Evolutionary conservation across 495 filamentous ascomycete species (phyloP), one percentile per base, ranked within the genome.

Genomic region (Penicillium nucicola): DNA sequence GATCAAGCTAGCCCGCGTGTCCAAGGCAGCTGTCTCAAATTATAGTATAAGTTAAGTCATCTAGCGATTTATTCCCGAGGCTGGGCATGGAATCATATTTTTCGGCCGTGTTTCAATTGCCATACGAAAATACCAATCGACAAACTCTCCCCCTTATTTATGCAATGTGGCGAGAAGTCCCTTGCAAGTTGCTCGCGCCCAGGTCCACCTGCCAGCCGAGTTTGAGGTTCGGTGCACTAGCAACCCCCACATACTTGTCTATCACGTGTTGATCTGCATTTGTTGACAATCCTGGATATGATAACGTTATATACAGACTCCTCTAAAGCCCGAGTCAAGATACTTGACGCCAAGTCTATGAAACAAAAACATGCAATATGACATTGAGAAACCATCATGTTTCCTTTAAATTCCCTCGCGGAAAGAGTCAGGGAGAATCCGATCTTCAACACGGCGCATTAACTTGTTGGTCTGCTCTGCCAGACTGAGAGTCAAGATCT

Each of bases 401-500:
- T 28, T 28, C 25, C 9, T 33, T 55, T 74, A 82, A 45, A 83
- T 60, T 43, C 68, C 71, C 18, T 69, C 74, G 49, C 75, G 78
- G 15, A 77, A 34, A 3, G 67, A 68, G 20, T 75, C 67, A 23
- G 82, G 70, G 11, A 86, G 65, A 39, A 96, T 65, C 17, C 78
- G 78, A 46, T 83, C 72, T 68, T 98, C 93, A 14, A 95, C 65
- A 62, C 79, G 84, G 55, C 84, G 77, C 70, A 97, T 83, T 18
- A 91, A 62, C 74, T 95, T 97, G 69, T 92, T 97, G 1, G 93
- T 99, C 73, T 97, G 93, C 68, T 99, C 93, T 8, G 93, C 93
- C 64, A 99, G 75, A 56, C 83, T 93, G 56, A 99, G 81, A 1
- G 90, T 97, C 61, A 97, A 67, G 66, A 97, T 84, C 87, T 86